Evolutionary conservation across 495 filamentous ascomycete genomes (phyloP).

Genomic region (Platismatia glauca): DNA sequence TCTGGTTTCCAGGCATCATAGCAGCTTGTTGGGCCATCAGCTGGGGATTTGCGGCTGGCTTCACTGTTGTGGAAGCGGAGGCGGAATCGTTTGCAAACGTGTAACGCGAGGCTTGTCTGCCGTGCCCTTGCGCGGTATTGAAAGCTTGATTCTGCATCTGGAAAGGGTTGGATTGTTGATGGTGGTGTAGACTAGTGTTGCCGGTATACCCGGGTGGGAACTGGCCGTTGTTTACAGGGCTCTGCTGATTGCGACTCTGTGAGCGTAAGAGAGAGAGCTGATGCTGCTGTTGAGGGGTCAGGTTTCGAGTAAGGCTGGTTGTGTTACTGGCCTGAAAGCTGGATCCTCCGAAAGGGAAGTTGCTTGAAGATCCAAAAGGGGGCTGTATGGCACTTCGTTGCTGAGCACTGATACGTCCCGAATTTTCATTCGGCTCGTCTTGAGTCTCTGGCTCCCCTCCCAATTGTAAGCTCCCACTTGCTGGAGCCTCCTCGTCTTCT

Average conservation of each 20-base stretch:
- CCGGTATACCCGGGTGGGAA: slow-evolving; percentile 45
- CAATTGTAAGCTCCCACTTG: slow-evolving; percentile 78
- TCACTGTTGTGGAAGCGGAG: slow-evolving; percentile 59
- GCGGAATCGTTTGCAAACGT: slow-evolving; percentile 72
- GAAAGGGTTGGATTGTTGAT: slow-evolving; percentile 47
- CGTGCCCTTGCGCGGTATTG: slow-evolving; percentile 59
- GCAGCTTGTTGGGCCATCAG: slow-evolving; percentile 83
- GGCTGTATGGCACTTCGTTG: slow-evolving; percentile 57
- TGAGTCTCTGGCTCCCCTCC: slow-evolving; percentile 82
- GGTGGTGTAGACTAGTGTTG: slow-evolving; percentile 24
- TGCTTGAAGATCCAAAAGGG: slow-evolving; percentile 52
- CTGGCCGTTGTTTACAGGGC: slow-evolving; percentile 44
- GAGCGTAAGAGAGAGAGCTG: slow-evolving; percentile 60
- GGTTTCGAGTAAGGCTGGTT: slow-evolving; percentile 49
- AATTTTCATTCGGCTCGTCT: slow-evolving; percentile 40
- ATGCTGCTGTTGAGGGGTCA: slow-evolving; percentile 77
- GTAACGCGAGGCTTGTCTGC: slow-evolving; percentile 78
- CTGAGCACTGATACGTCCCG: slow-evolving; percentile 40
- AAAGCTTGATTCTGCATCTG: slow-evolving; percentile 45
- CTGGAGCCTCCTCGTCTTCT: slow-evolving; percentile 50
- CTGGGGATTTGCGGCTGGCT: slow-evolving; percentile 73
- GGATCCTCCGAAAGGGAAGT: slow-evolving; percentile 39
- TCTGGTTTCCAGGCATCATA: slow-evolving; percentile 69
- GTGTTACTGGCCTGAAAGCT: slow-evolving; percentile 45
- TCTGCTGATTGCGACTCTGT: slow-evolving; percentile 39